phyloP scores from a whole-genome alignment of 805 yeast species.

The Cyberlindnera mycetangii region DNA sequence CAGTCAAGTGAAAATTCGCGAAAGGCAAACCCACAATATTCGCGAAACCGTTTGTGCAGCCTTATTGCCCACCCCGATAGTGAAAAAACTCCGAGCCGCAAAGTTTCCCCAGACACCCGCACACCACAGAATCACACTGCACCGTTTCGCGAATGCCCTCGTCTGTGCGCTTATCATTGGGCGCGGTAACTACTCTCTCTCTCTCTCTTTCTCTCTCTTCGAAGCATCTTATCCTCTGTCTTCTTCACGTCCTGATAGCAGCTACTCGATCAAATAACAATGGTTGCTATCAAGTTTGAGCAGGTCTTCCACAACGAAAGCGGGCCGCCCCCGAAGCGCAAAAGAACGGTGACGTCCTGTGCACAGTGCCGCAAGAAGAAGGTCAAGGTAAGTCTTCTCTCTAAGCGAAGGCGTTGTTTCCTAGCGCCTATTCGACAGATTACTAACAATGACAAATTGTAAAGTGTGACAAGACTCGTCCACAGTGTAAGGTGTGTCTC shows the following conservation, averaged over 20 bases:
- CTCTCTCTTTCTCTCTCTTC: background rate
- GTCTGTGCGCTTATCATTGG: conserved; percentile 1
- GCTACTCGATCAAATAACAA: too few species aligned
- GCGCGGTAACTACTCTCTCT: background rate
- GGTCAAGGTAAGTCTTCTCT: conserved; percentile 18
- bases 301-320: conserved; percentile 10
- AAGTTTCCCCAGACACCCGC: background rate
- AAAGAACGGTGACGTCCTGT: conserved; percentile 25
- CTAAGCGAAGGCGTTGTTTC: conserved; percentile 1
- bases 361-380: conserved; percentile 28
- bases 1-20: background rate
- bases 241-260: background rate
- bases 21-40: too few species aligned
- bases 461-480: conserved; percentile 46
- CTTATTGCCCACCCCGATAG: too few species aligned
- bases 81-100: too few species aligned
- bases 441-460: background rate
- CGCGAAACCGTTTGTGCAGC: too few species aligned
- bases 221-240: background rate
- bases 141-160: background rate
- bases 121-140: background rate
- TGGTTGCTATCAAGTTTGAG: background rate
- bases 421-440: background rate
- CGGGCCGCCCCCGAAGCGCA: conserved; percentile 24
- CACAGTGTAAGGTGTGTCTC: conserved; percentile 50